Evolutionary conservation across 2,329 filamentous ascomycete species (phyloP), one percentile per base, ranked within the genome.

Genomic region (Fusarium euwallaceae): DNA sequence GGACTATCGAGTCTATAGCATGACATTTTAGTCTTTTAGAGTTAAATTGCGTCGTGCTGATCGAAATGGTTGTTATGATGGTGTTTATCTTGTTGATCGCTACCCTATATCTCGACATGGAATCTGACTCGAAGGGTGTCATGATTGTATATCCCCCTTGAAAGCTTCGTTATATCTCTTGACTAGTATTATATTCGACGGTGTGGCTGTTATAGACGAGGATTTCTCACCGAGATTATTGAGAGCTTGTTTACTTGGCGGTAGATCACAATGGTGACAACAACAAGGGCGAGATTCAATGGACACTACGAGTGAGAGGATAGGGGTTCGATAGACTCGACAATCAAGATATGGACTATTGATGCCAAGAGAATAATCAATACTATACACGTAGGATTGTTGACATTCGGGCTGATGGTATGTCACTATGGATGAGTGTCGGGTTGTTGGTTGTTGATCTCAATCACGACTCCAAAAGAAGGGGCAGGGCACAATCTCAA

Each of bases 101-200:
- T 60, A 60, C 56, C 56, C 56, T 60, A 60, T 16, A 41, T 6
- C 56, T 29, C 12, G 22, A 39, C 34, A 60, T 60, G 56, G 36
- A 24, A 27, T 16, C 17, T 39, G 56, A 39, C 34, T n/a, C 36
- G 17, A 27, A 56, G 12, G 24, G 10, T n/a, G 1, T 8, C 17
- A n/a, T 32, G 16, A 14, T 11, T n/a, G 9, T 32, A 20, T 32
- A 29, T n/a, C 4, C 17, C 27, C 24, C 24, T 29, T 29, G 27
- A 8, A 29, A 8, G 1, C 2, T 3, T 29, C 17, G 7, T n/a
- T 29, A 10, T 53, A 29, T 29, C 48, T 29, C 0, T 53, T 12
- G 4, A 58, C 20, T 24, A 58, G 17, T 34, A 17, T 16, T 37
- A 5, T 37, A 17, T 14, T 8, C 20, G 9, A 37, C 20, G 22